These are phyloP conservation scores for Arthromyces matolae DNA, from an alignment of 768 basidiomycete species.

Conservation along the genomic window DNA sequence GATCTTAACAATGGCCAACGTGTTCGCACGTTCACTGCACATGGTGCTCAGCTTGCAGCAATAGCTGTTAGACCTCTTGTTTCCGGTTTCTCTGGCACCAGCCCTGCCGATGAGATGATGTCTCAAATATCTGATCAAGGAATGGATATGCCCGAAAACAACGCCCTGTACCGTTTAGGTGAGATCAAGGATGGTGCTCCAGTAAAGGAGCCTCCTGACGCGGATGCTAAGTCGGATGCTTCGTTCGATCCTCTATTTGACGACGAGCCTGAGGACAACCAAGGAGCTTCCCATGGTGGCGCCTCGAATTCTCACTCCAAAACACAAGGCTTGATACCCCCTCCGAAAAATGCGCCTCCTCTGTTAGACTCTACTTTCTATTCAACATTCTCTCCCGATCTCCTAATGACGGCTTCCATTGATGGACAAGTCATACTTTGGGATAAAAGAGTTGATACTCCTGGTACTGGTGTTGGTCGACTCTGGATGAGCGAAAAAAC, in stretches of 20 bases:
- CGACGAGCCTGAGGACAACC: conserved; percentile 45
- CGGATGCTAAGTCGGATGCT: conserved; percentile 71
- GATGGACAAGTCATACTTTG: conserved; percentile 92
- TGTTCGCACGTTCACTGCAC: conserved; percentile 72
- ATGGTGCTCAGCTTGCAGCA: conserved; percentile 81
- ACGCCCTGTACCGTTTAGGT: not conserved
- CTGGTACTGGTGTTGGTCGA: conserved; percentile 73
- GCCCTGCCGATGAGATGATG: conserved; percentile 14
- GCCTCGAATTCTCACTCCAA: conserved; percentile 11
- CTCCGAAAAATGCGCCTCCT: conserved; percentile 75
- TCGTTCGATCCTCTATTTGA: conserved; percentile 91
- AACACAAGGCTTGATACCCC: conserved; percentile 36
- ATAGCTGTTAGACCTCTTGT: conserved; percentile 70
- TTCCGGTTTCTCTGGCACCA: conserved; percentile 30
- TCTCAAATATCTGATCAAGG: conserved; percentile 5
- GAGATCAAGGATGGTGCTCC: not conserved
- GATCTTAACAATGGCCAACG: conserved; percentile 89
- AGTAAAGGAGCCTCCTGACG: conserved; percentile 25
- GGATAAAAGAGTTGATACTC: conserved; percentile 71
- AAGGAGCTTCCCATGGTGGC: conserved; percentile 12
- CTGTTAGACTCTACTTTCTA: conserved; percentile 61
- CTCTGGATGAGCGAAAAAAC: conserved; percentile 90
- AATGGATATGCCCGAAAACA: conserved; percentile 6
- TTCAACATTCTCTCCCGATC: conserved; percentile 68
- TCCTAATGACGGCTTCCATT: conserved; percentile 84